Percentiles rank a stretch among this genome's conserved stretches.
phyloP scores from a whole-genome alignment of 345 rosid species.

The Salix caprea region DNA sequence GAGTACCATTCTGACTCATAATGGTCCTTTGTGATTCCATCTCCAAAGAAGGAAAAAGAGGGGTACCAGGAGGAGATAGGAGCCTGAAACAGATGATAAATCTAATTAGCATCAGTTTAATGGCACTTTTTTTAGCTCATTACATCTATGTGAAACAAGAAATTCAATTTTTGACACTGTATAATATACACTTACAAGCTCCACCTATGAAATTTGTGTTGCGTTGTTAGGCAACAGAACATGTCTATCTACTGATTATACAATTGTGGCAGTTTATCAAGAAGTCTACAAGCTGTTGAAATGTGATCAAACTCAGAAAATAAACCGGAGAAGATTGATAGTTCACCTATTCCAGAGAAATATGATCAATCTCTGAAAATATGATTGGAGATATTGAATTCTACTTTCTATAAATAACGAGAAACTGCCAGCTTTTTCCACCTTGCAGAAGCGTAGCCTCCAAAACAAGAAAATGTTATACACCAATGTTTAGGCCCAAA shows the following conservation, averaged over 20 bases:
- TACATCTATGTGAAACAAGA: neutral
- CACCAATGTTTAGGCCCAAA: neutral
- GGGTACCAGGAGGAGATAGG: conserved; percentile 95
- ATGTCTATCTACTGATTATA: neutral
- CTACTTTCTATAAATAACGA: neutral
- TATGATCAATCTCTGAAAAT: neutral
- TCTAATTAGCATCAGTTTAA: conserved; percentile 9
- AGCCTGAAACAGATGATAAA: conserved; percentile 55
- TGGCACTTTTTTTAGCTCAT: neutral
- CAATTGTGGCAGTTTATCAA: neutral
- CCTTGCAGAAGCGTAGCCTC: neutral
- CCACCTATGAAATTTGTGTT: neutral
- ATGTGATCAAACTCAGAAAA: neutral
- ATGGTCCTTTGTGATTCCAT: conserved; percentile 75
- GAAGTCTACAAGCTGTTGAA: neutral
- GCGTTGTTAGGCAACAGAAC: neutral
- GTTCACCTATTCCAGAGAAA: neutral
- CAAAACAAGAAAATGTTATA: neutral
- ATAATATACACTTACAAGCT: neutral
- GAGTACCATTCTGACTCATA: conserved; percentile 63
- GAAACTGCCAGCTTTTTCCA: neutral
- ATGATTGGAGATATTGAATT: neutral
- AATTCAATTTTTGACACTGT: neutral
- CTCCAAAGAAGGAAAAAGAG: conserved; percentile 94
- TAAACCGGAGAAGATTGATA: neutral